These are phyloP conservation scores for Boletus smithii DNA, from an alignment of 1,284 basidiomycete species.

Conservation along the genomic window DNA sequence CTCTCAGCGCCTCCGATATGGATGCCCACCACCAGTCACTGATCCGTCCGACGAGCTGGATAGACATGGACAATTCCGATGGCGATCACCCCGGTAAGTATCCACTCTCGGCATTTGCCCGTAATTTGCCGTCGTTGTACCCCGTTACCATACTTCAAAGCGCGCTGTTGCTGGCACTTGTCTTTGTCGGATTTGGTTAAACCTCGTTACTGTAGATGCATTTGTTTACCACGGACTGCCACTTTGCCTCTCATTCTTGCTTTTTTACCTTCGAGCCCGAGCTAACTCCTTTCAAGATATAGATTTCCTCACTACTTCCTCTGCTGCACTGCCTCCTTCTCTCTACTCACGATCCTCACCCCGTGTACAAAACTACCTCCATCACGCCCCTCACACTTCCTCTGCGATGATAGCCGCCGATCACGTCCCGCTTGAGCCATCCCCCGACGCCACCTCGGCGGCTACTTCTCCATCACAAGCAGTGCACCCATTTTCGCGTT, in stretches of 20 bases:
- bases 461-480: conserved; percentile 17
- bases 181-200: conserved; percentile 6
- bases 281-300: conserved; percentile 22
- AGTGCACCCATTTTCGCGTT: conserved; percentile 24
- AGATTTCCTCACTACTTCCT: conserved; percentile 32
- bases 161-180: neutral
- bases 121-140: neutral
- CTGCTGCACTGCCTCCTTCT: conserved; percentile 31
- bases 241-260: conserved; percentile 1
- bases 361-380: too few relatives aligned
- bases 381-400: neutral
- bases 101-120: neutral
- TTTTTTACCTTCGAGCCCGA: conserved; percentile 2
- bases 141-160: conserved; percentile 24
- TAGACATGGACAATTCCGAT: conserved; percentile 10
- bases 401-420: conserved; percentile 21
- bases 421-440: conserved; percentile 7
- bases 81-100: conserved; percentile 21
- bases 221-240: conserved; percentile 30
- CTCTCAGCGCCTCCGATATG: conserved; percentile 24
- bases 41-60: conserved; percentile 27
- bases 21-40: conserved; percentile 24
- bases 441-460: conserved; percentile 5
- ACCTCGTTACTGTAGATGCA: conserved; percentile 12
- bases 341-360: neutral